Conservation (phyloP, 768 basidiomycete species). For the Pseudohyphozyma bogoriensis region DNA sequence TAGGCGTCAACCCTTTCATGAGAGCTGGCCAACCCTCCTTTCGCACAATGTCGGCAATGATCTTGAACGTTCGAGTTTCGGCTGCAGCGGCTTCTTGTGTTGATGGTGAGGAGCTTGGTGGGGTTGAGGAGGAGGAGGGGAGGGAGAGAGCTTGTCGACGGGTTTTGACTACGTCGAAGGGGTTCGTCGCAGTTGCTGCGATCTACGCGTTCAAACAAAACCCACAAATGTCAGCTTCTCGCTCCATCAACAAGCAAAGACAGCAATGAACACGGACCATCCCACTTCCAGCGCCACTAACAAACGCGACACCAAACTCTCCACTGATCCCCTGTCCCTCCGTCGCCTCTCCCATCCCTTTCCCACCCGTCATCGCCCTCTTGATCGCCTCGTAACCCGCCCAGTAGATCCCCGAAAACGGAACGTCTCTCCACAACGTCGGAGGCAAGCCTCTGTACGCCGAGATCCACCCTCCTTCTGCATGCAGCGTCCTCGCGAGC, state of each 20-base stretch:
- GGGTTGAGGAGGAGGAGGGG: conserved; percentile 13
- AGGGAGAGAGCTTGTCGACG: conserved; percentile 68
- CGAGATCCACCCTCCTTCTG: conserved; percentile 52
- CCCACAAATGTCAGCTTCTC: too few relatives aligned
- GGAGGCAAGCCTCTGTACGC: conserved; percentile 87
- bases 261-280: conserved; percentile 39
- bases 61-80: conserved; percentile 46
- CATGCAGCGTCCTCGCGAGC: conserved; percentile 51
- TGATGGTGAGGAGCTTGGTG: background rate
- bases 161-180: conserved; percentile 95
- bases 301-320: conserved; percentile 53
- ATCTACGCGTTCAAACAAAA: conserved; percentile 32
- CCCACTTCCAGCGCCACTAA: conserved; percentile 83
- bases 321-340: conserved; percentile 45
- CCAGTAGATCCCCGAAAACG: conserved; percentile 96
- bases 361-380: conserved; percentile 42
- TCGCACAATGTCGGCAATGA: conserved; percentile 59
- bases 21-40: conserved; percentile 70
- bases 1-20: conserved; percentile 73
- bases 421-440: conserved; percentile 93
- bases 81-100: too few relatives aligned
- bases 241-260: too few relatives aligned
- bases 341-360: conserved; percentile 44
- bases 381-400: conserved; percentile 84
- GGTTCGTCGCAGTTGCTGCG: conserved; percentile 80